A percentile compares a stretch with the other conserved stretches of the same genome.
phyloP scores from a whole-genome alignment of 768 basidiomycete species.

The Leccinellum rugosiceps region DNA sequence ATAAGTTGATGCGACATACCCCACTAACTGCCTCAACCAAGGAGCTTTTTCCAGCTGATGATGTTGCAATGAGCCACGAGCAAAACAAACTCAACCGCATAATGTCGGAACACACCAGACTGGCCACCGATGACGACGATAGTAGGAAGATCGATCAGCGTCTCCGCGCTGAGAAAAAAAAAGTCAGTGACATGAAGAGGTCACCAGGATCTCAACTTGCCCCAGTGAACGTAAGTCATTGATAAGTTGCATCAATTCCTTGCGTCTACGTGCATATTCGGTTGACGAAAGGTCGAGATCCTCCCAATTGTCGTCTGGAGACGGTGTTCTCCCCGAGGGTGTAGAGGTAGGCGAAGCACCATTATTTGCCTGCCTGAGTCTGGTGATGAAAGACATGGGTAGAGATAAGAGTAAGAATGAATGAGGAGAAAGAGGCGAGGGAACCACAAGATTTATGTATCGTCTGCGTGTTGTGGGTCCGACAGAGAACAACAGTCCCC shows the following conservation, averaged over 20 bases:
- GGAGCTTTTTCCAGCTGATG: conserved; percentile 56
- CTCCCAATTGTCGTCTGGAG: conserved; percentile 13
- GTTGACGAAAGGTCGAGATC: conserved; percentile 25
- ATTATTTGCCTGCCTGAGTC: not conserved
- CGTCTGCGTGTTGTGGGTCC: not conserved
- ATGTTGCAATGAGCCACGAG: not conserved
- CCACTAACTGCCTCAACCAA: conserved; percentile 57
- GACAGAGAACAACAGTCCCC: not conserved
- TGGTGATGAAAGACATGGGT: conserved; percentile 6
- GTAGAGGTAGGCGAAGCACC: not conserved
- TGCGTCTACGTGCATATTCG: conserved; percentile 40
- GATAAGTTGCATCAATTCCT: conserved; percentile 38
- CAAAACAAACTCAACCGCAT: not conserved
- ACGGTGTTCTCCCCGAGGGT: not conserved
- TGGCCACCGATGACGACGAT: conserved; percentile 57
- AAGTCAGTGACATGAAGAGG: not conserved
- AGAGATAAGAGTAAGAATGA: not conserved
- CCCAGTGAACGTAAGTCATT: conserved; percentile 40
- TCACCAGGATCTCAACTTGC: conserved; percentile 17
- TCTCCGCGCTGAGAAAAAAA: conserved; percentile 33
- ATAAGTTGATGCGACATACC: conserved; percentile 30
- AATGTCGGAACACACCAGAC: conserved; percentile 38
- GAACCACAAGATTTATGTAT: conserved; percentile 9
- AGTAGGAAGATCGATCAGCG: conserved; percentile 44
- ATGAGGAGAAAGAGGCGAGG: not conserved